A percentile compares a stretch with the other conserved stretches of the same genome.
These are phyloP conservation scores for Sphagnum contortum DNA, from an alignment of 225 moss, liverwort and hornwort genomes.

Conservation along the genomic window DNA sequence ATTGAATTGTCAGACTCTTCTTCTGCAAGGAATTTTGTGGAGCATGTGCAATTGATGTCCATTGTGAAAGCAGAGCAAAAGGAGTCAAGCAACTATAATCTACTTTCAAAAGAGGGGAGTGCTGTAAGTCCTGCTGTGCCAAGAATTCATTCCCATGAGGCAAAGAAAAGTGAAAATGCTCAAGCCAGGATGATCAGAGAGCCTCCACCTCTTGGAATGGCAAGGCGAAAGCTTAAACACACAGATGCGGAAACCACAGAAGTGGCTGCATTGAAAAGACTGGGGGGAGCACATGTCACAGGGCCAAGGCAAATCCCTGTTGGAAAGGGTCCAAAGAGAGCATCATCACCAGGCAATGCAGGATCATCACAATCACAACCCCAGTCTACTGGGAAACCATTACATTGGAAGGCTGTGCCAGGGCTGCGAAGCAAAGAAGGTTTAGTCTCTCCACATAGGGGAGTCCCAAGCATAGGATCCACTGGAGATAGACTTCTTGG, in stretches of 20 bases:
- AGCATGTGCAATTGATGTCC: conserved; percentile 12
- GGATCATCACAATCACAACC: conserved; percentile 22
- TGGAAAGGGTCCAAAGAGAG: conserved; percentile 25
- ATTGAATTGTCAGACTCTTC: conserved; percentile 9
- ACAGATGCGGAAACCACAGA: conserved; percentile 16
- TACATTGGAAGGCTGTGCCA: conserved; percentile 27
- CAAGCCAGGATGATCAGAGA: conserved; percentile 10
- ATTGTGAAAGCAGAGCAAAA: conserved; percentile 11
- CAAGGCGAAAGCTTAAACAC: conserved; percentile 16
- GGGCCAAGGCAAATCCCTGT: conserved; percentile 21
- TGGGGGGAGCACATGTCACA: conserved; percentile 14
- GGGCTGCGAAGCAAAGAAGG: conserved; percentile 9
- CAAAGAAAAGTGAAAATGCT: too few relatives aligned
- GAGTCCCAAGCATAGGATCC: conserved; percentile 3
- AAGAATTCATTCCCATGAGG: too few relatives aligned
- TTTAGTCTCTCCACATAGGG: conserved; percentile 3
- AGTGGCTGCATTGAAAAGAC: conserved; percentile 9
- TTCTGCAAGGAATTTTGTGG: conserved; percentile 3
- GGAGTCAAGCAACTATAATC: conserved; percentile 12
- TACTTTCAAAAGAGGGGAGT: too few relatives aligned
- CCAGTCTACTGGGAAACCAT: conserved; percentile 19
- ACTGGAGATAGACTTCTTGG: conserved; percentile 18
- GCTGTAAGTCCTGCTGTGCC: too few relatives aligned
- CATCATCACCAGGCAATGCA: conserved; percentile 17
- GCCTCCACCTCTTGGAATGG: conserved; percentile 25